Percentiles rank a stretch among this genome's conserved stretches.
These are phyloP conservation scores for Diphasiastrum complanatum DNA, from an alignment of 83 land plant genomes.

Conservation along the genomic window DNA sequence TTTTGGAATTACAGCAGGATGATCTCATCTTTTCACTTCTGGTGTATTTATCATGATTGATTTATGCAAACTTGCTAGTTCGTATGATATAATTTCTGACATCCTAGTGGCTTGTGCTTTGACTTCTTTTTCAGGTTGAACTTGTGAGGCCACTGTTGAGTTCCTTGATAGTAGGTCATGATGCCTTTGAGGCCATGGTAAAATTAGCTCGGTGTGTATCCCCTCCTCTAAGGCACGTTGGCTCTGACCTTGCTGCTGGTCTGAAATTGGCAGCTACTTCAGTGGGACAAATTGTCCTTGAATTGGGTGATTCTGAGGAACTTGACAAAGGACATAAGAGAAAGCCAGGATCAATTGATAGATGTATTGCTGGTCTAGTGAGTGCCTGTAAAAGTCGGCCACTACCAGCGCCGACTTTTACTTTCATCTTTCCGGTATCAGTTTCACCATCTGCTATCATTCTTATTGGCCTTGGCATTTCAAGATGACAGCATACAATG, in stretches of 20 bases:
- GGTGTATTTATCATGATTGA: too few relatives aligned
- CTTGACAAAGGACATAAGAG: constrained; percentile 23
- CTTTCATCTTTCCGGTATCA: constrained; percentile 90
- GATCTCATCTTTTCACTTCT: too few relatives aligned
- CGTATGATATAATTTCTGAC: not conserved
- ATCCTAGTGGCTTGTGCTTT: not conserved
- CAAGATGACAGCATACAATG: too few relatives aligned
- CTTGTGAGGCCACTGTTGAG: constrained; percentile 61
- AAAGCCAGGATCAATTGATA: constrained; percentile 52
- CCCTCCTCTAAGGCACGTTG: constrained; percentile 63
- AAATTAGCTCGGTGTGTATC: constrained; percentile 78
- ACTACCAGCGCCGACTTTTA: constrained; percentile 86
- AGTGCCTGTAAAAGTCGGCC: constrained; percentile 75
- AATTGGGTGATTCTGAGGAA: constrained; percentile 36
- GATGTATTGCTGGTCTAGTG: constrained; percentile 53
- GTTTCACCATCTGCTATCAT: too few relatives aligned
- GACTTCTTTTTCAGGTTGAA: constrained; percentile 45
- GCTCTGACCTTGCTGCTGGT: constrained; percentile 84
- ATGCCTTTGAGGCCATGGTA: constrained; percentile 68
- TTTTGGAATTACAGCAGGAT: too few relatives aligned
- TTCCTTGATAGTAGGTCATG: constrained; percentile 70
- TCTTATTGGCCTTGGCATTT: too few relatives aligned
- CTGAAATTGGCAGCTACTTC: constrained; percentile 47
- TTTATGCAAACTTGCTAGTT: too few relatives aligned
- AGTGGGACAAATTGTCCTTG: constrained; percentile 31